Conservation (phyloP, 2,329 filamentous ascomycete genomes). For the Talaromyces sp. region DNA sequence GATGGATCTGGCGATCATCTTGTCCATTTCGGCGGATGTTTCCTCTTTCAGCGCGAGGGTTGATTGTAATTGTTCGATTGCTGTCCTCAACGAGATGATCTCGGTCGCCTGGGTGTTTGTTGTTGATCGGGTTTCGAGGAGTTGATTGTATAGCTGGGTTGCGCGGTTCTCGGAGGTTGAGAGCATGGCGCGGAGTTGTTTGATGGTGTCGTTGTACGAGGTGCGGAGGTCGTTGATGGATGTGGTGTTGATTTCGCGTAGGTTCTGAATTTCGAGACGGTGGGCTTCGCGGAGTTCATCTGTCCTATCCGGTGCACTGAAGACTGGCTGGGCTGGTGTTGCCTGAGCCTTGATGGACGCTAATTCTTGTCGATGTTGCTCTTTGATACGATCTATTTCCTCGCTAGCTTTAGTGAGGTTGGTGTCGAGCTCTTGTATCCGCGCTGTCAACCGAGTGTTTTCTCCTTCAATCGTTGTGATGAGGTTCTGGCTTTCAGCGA, state of each 20-base stretch:
- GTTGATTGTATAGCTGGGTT: slow-evolving; percentile 31
- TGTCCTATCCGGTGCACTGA: slow-evolving; percentile 13
- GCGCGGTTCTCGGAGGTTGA: slow-evolving; percentile 35
- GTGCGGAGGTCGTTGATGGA: slow-evolving; percentile 36
- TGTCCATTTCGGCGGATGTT: slow-evolving; percentile 37
- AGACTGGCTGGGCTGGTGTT: not conserved
- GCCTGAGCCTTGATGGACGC: slow-evolving; percentile 22
- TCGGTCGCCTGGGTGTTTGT: slow-evolving; percentile 25
- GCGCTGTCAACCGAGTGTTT: slow-evolving; percentile 35
- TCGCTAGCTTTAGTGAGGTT: slow-evolving; percentile 31
- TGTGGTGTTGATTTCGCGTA: slow-evolving; percentile 36
- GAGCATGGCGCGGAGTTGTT: slow-evolving; percentile 35
- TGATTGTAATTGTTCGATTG: slow-evolving; percentile 34
- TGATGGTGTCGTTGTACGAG: slow-evolving; percentile 36
- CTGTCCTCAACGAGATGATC: slow-evolving; percentile 29
- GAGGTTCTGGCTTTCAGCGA: slow-evolving; percentile 35
- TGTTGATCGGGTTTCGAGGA: slow-evolving; percentile 27
- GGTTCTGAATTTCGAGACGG: slow-evolving; percentile 34
- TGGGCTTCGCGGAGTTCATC: slow-evolving; percentile 31
- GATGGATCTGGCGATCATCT: slow-evolving; percentile 38
- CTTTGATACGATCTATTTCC: slow-evolving; percentile 30
- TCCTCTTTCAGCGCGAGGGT: slow-evolving; percentile 41
- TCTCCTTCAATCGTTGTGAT: slow-evolving; percentile 39
- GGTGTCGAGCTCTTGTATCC: slow-evolving; percentile 34
- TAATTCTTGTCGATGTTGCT: slow-evolving; percentile 25